Conservation (phyloP, 306 rosid species). For the Inga oerstediana region DNA sequence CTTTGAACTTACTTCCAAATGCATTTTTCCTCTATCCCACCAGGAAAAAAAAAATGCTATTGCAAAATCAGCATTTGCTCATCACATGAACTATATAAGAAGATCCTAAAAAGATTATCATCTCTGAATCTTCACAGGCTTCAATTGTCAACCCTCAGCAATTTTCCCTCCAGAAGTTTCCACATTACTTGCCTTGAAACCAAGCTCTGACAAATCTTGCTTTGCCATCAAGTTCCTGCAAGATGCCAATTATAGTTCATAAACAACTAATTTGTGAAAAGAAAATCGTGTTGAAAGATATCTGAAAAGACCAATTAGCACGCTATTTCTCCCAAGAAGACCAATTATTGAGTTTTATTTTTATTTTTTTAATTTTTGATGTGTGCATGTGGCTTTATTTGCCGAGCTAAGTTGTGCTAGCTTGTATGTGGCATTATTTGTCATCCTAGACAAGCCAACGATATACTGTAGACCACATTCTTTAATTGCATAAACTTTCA, state of each 20-base stretch:
- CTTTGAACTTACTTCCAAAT: background rate
- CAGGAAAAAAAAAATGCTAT: background rate
- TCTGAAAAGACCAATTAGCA: background rate
- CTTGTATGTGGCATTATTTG: too few species aligned
- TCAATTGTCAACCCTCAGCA: conserved; percentile 39
- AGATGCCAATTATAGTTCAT: conserved; percentile 35
- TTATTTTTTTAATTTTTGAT: too few species aligned
- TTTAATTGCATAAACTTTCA: background rate
- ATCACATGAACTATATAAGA: conserved; percentile 6
- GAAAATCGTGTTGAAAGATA: conserved; percentile 9
- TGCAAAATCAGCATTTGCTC: conserved; percentile 9
- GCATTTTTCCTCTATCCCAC: background rate
- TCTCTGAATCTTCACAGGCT: conserved; percentile 14
- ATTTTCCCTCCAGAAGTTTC: conserved; percentile 40
- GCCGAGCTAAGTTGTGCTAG: too few species aligned
- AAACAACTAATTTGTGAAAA: conserved; percentile 8
- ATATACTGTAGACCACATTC: background rate
- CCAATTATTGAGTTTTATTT: too few species aligned
- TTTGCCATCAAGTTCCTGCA: conserved; percentile 97
- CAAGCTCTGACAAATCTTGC: conserved; percentile 93
- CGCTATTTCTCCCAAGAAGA: too few species aligned
- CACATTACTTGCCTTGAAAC: conserved; percentile 53
- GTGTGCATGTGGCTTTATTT: too few species aligned
- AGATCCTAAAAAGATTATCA: conserved; percentile 16
- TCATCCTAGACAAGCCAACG: background rate